Base-by-base conservation (phyloP, 78 protist genomes). In the Dictyostelium capitatum region DNA sequence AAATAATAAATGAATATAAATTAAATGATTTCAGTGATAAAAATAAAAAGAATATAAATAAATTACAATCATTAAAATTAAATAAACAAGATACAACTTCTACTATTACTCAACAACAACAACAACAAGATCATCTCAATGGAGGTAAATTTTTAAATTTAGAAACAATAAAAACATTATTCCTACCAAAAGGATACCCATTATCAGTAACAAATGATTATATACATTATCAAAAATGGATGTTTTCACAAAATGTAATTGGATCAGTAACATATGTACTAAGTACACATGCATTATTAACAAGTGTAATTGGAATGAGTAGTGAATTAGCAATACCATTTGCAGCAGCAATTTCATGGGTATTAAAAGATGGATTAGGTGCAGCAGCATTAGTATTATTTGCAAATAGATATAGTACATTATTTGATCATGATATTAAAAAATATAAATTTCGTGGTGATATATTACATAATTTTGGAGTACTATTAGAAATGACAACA, bases 261-360 rank as follows among this genome's bases (percentile, higher is more conserved):
- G 95, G 95, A 4, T 82, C 90, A 8, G 77, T 64, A 14, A 83
- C 95, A 6, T 91, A 91, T 70, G 87, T 91, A 19, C 82, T 91
- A 0, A 62, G 81, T 11, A 91, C 95, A 1, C 89, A 91, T 67
- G 95, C 95, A 30, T 41, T 91, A 9, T 41, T 91, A 8, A 78
- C 90, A 3, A 56, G 69, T 1, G 95, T 91, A 20, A 20, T 28
- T 28, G 90, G 95, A 14, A 82, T 91, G 8, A 70, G 89, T 56
- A 20, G 25, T 5, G 19, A 72, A 7, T 37, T 81, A 8, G 72
- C 90, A 6, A 19, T 83, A 41, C 91, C 95, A 43, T 82, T 83
- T 69, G 80, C 95, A 15, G 95, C 95, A 23, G 95, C 95, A 25
- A 91, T 91, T 4, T 64, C 92, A 10, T 82, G 89, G 95, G 89